Conservation (phyloP, 768 basidiomycete genomes). For the Rhodocollybia butyracea region DNA sequence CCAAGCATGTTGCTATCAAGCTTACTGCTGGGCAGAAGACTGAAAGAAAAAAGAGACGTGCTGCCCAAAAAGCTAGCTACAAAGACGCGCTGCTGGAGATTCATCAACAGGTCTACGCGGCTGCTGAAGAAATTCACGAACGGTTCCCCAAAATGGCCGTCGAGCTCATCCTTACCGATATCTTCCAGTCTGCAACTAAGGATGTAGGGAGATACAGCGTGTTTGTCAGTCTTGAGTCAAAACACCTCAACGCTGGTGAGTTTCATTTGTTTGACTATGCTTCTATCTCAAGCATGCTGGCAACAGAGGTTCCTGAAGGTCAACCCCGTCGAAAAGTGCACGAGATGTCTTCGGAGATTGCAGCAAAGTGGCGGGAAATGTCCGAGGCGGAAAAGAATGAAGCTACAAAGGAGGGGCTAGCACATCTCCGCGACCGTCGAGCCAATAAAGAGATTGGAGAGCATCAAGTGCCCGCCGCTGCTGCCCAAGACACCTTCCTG, state of each 20-base stretch:
- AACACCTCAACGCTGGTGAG: background rate
- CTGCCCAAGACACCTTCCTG: constrained; percentile 5
- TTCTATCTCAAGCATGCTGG: no score
- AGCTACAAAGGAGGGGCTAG: constrained; percentile 1
- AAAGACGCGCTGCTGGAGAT: background rate
- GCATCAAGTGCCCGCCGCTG: background rate
- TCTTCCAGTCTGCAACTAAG: background rate
- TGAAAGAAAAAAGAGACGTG: background rate
- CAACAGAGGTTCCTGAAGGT: constrained; percentile 2
- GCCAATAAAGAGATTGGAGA: constrained; percentile 1
- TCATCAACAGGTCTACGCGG: background rate
- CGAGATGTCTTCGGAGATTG: background rate
- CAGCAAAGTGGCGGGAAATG: constrained; percentile 7
- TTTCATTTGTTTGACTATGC: no score
- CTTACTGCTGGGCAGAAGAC: background rate
- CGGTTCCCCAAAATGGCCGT: background rate
- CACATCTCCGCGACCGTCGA: background rate
- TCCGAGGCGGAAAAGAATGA: background rate
- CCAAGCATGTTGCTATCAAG: background rate
- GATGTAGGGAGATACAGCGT: constrained; percentile 1
- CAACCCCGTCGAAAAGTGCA: background rate
- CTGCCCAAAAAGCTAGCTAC: background rate
- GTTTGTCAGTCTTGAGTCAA: constrained; percentile 6
- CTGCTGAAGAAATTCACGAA: background rate
- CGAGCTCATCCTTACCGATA: background rate